Base-by-base conservation (phyloP, 2,329 filamentous ascomycete genomes). In the Scytalidium lignicola region DNA sequence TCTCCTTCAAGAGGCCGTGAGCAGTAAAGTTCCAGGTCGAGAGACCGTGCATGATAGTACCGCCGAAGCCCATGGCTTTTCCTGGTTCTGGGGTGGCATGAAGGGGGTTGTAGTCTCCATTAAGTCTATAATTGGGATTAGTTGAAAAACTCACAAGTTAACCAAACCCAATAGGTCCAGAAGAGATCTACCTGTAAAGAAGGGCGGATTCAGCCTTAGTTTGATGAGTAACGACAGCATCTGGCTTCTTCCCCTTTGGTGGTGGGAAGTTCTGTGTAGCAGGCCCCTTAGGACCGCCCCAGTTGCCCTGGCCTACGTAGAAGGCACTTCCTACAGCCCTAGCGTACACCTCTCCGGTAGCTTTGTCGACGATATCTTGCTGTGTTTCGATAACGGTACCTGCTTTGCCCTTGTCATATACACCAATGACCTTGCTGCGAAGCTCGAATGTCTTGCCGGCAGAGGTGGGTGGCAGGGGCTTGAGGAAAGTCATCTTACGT, bases 31-130 rank as follows among this genome's bases (percentile, higher is more conserved):
- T 96, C 85, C 88, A 96, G 59, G 83, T 88, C 72, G 85, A 95
- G 42, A 96, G 75, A 18, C 91, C 91, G 70, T 96, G 90, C 66
- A 95, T 87, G 67, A 96, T 96, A 58, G 82, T 75, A 28, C 90
- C 90, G 22, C 89, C 88, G 59, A 95, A 96, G 52, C 91, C 90
- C 88, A 96, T 95, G 72, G 90, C 86, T 69, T 80, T 71, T 52
- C 90, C 90, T 0, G 90, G 88, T 70, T 90, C 88, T 12, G 90
- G 90, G 17, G 87, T 88, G 6, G 89, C 90, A 66, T 96, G 90
- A 29, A 96, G 82, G 22, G 90, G 91, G 73, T 96, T 96, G 71
- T 96, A 96, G 72, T 96, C 91, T 57, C 90, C 90, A 61, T 95
- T 96, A 45, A 96, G 78, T 55, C 89, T 80, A 70, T 89, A n/a